Evolutionary conservation across 2,329 filamentous ascomycete genomes (phyloP).

Genomic region (Phaeomoniella chlamydospora): DNA sequence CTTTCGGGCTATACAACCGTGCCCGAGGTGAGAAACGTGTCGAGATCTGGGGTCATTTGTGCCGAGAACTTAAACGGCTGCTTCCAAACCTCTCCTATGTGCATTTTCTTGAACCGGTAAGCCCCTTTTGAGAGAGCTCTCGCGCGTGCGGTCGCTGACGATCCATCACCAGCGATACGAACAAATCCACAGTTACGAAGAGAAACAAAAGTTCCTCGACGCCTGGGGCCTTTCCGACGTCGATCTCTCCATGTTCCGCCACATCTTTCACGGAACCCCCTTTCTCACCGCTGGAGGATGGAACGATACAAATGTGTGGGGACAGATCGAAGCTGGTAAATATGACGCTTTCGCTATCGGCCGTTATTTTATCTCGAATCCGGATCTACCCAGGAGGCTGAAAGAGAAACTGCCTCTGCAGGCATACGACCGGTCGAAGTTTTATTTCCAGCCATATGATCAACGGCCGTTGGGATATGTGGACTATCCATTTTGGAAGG

Average conservation of each 20-base stretch:
- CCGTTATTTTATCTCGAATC: conserved; percentile 33
- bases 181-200: conserved; percentile 32
- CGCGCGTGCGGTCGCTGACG: no score
- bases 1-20: conserved; percentile 39
- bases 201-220: conserved; percentile 34
- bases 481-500: conserved; percentile 17
- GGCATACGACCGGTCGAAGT: conserved; percentile 27
- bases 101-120: conserved; percentile 38
- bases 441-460: conserved; percentile 25
- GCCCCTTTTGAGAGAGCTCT: conserved; percentile 4
- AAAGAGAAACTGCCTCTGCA: conserved; percentile 24
- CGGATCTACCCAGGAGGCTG: conserved; percentile 31
- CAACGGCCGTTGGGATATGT: conserved; percentile 20
- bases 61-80: conserved; percentile 29
- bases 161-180: conserved; percentile 30
- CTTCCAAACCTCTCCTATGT: conserved; percentile 35
- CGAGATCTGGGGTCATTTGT: conserved; percentile 38
- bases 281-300: conserved; percentile 44
- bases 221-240: conserved; percentile 32
- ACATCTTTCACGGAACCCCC: conserved; percentile 36
- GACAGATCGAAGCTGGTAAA: conserved; percentile 30
- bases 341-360: conserved; percentile 35
- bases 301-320: conserved; percentile 34
- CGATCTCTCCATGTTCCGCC: conserved; percentile 31
- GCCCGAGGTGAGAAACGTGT: conserved; percentile 34